Conservation (phyloP, 805 yeast species). For the Hanseniaspora lachancei region DNA sequence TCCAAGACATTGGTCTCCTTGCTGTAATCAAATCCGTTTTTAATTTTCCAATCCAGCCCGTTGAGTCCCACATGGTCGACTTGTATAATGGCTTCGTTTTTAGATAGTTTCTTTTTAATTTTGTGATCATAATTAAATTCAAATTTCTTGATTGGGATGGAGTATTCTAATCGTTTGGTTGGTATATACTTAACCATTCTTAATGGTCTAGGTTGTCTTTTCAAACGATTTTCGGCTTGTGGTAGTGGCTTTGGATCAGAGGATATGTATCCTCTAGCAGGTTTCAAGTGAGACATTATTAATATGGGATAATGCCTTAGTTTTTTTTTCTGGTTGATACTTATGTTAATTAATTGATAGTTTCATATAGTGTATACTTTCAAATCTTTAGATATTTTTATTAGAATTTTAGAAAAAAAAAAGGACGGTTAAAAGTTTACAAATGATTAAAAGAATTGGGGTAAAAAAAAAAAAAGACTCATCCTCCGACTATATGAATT, state of each 20-base stretch:
- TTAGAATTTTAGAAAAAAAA: background rate
- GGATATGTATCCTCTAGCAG: slow-evolving; percentile 1
- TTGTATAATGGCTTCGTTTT: slow-evolving; percentile 41
- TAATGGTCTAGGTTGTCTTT: slow-evolving; percentile 34
- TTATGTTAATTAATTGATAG: background rate
- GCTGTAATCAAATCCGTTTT: slow-evolving; percentile 34
- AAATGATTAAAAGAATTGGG: no score
- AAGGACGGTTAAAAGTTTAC: background rate
- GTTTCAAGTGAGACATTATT: slow-evolving; percentile 9
- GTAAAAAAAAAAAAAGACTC: no score
- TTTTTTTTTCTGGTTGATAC: background rate
- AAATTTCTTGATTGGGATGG: slow-evolving; percentile 2
- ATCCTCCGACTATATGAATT: no score
- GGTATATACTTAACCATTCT: slow-evolving; percentile 43
- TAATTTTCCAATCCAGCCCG: slow-evolving; percentile 51
- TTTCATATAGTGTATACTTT: no score
- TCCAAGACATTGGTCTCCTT: slow-evolving; percentile 26
- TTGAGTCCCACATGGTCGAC: slow-evolving; percentile 48
- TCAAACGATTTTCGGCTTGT: slow-evolving; percentile 15
- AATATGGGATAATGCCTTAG: background rate
- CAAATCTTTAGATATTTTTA: background rate
- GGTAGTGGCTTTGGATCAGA: slow-evolving; percentile 9
- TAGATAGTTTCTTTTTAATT: slow-evolving; percentile 36
- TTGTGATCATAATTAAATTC: slow-evolving; percentile 42
- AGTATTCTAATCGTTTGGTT: slow-evolving; percentile 30